Evolutionary conservation across 2,329 filamentous ascomycete species (phyloP).

Genomic region (Nigrospora osmanthi): DNA sequence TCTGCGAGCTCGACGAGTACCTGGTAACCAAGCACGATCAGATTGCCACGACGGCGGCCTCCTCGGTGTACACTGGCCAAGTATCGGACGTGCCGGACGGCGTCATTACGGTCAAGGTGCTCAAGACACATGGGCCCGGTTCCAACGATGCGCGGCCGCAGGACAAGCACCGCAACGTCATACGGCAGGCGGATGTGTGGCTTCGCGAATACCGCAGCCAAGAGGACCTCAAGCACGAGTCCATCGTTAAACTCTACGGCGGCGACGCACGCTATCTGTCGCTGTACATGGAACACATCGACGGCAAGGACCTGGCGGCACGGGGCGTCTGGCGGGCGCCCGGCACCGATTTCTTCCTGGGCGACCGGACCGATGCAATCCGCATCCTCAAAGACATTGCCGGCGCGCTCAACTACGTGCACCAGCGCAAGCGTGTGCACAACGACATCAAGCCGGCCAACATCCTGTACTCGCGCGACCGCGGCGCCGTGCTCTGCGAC

Average conservation of each 20-base stretch:
- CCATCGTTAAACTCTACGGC: slow-evolving; percentile 50
- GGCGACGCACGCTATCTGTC: slow-evolving; percentile 53
- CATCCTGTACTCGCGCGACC: slow-evolving; percentile 50
- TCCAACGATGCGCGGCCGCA: slow-evolving; percentile 34
- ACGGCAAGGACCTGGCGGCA: slow-evolving; percentile 45
- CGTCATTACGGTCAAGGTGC: slow-evolving; percentile 52
- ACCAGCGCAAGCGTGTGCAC: slow-evolving; percentile 44
- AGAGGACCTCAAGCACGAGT: slow-evolving; percentile 45
- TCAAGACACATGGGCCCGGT: slow-evolving; percentile 38
- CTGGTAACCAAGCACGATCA: slow-evolving; percentile 46
- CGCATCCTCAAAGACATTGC: slow-evolving; percentile 48
- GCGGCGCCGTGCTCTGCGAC: slow-evolving; percentile 53
- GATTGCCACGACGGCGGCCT: slow-evolving; percentile 47
- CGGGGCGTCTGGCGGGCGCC: slow-evolving; percentile 40
- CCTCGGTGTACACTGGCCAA: slow-evolving; percentile 47
- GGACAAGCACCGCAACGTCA: slow-evolving; percentile 45
- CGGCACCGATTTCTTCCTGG: slow-evolving; percentile 40
- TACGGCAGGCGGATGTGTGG: slow-evolving; percentile 53
- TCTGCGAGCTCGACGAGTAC: slow-evolving; percentile 44
- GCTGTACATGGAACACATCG: slow-evolving; percentile 54
- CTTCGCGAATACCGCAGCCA: slow-evolving; percentile 50
- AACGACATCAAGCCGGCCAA: slow-evolving; percentile 58
- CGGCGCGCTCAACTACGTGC: slow-evolving; percentile 47
- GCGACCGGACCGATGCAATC: slow-evolving; percentile 37
- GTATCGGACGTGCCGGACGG: slow-evolving; percentile 34